phyloP scores from a whole-genome alignment of 1,139 yeast genomes.

The Saccharomyces hybrid region DNA sequence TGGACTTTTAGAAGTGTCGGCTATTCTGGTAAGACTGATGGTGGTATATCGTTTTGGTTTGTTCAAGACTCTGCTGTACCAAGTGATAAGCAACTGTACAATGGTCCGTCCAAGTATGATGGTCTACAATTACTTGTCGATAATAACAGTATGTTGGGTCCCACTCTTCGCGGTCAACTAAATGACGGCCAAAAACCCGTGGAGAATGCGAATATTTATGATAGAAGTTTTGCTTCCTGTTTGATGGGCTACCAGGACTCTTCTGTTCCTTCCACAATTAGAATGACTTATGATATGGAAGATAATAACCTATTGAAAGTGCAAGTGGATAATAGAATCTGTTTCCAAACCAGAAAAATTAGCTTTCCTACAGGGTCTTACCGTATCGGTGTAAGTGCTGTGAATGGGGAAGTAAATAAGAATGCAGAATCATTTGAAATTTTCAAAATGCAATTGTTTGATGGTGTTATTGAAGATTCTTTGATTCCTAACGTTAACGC shows the following conservation, averaged over 20 bases:
- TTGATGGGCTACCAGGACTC: constrained; percentile 53
- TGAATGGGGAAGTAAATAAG: constrained; percentile 28
- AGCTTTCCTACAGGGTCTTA: constrained; percentile 22
- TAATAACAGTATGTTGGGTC: constrained; percentile 40
- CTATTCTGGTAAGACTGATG: constrained; percentile 8
- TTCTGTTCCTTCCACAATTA: constrained; percentile 59
- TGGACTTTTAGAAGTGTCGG: constrained; percentile 5
- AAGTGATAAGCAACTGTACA: constrained; percentile 13
- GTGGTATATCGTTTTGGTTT: constrained; percentile 25
- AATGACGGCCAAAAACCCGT: constrained; percentile 40
- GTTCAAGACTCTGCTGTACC: constrained; percentile 29
- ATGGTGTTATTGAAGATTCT: constrained; percentile 46
- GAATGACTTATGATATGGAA: constrained; percentile 49
- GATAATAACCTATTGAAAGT: constrained; percentile 44
- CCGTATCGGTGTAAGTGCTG: constrained; percentile 49
- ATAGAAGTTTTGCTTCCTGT: constrained; percentile 47
- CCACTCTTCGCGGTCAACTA: constrained; percentile 43
- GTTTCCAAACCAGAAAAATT: constrained; percentile 56
- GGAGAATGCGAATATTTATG: constrained; percentile 22
- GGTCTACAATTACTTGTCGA: constrained; percentile 56
- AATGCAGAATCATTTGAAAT: constrained; percentile 51
- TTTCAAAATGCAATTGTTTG: constrained; percentile 47
- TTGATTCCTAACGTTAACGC: constrained; percentile 50
- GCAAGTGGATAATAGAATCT: constrained; percentile 61
- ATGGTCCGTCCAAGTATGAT: constrained; percentile 38